A percentile compares a stretch with the other conserved stretches of the same genome.
phyloP scores from a whole-genome alignment of 257 asterid genomes.

The Primulina tabacum region DNA sequence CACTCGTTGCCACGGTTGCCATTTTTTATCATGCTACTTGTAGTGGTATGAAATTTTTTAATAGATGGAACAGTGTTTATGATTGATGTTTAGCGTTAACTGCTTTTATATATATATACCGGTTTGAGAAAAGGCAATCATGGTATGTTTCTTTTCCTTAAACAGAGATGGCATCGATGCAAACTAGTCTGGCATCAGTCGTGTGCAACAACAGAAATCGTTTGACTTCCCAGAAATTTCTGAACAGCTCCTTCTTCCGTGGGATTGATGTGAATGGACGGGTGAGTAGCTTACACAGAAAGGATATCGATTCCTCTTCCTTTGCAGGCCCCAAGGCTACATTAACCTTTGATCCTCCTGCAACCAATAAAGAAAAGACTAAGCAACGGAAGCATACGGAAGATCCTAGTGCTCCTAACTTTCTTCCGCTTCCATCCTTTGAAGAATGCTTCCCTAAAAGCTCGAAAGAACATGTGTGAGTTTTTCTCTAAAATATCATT shows the following conservation, averaged over 20 bases:
- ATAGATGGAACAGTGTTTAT: background rate
- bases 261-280: constrained; percentile 48
- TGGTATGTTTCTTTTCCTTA: background rate
- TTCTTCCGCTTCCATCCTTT: constrained; percentile 88
- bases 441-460: constrained; percentile 94
- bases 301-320: constrained; percentile 31
- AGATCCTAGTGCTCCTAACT: constrained; percentile 88
- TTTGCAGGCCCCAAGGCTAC: constrained; percentile 54
- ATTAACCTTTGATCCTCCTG: constrained; percentile 70
- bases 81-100: background rate
- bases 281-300: constrained; percentile 27
- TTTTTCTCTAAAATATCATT: background rate
- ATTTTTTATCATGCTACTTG: no score
- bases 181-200: constrained; percentile 62
- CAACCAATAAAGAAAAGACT: constrained; percentile 42
- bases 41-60: no score
- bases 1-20: background rate
- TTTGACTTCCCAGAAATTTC: constrained; percentile 42
- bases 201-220: constrained; percentile 52
- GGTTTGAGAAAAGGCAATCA: constrained; percentile 10
- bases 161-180: constrained; percentile 68
- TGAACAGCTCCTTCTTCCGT: constrained; percentile 49
- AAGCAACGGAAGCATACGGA: constrained; percentile 77
- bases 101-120: background rate
- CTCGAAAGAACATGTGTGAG: constrained; percentile 77